Percentiles rank a stretch among this genome's conserved stretches.
Evolutionary conservation across 163 green algal genomes (phyloP).

Genomic region (Smithsoniella earleae): DNA sequence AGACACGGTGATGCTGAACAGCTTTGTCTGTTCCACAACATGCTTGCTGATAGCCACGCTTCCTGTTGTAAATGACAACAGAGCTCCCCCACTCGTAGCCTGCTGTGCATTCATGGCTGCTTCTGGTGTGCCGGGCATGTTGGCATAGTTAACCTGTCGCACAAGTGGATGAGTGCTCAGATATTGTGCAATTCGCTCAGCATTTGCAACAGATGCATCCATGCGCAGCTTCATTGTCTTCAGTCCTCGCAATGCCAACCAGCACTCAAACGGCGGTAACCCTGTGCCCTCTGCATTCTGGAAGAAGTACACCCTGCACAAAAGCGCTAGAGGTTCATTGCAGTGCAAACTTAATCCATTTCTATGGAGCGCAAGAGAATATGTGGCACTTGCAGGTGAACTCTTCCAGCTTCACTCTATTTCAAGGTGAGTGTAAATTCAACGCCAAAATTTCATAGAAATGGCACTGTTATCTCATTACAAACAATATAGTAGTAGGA

Average conservation of each 20-base stretch:
- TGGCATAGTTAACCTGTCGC: slow-evolving; percentile 78
- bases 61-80: slow-evolving; percentile 48
- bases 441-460: too few species aligned
- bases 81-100: slow-evolving; percentile 40
- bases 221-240: slow-evolving; percentile 97
- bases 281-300: slow-evolving; percentile 90
- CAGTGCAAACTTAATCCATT: too few species aligned
- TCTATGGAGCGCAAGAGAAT: too few species aligned
- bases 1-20: slow-evolving; percentile 87
- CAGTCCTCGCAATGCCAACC: slow-evolving; percentile 84
- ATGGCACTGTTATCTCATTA: too few species aligned
- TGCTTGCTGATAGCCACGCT: slow-evolving; percentile 37
- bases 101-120: slow-evolving; percentile 57
- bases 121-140: slow-evolving; percentile 55
- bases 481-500: too few species aligned
- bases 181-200: slow-evolving; percentile 61
- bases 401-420: too few species aligned
- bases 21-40: slow-evolving; percentile 74
- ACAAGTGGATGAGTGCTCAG: slow-evolving; percentile 77
- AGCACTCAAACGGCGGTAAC: slow-evolving; percentile 91
- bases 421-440: too few species aligned
- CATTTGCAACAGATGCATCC: slow-evolving; percentile 61
- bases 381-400: too few species aligned
- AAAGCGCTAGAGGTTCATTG: too few species aligned
- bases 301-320: slow-evolving; percentile 48